These are phyloP conservation scores for Cyanidium caldarium DNA, from an alignment of 23 red algal species.

Conservation along the genomic window DNA sequence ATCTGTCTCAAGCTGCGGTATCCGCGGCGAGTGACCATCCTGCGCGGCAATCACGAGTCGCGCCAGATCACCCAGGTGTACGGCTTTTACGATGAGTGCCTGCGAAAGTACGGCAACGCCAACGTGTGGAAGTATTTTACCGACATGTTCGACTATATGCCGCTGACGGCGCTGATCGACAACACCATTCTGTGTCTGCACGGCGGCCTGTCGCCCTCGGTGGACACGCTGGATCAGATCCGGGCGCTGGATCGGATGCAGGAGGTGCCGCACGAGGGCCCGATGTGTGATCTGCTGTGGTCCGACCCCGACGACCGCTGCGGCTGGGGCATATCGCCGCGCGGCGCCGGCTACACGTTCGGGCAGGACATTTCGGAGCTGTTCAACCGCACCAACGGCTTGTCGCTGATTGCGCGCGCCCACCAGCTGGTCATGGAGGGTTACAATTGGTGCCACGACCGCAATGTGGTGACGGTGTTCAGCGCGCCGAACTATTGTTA, in stretches of 20 bases:
- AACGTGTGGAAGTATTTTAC: slow-evolving; percentile 99
- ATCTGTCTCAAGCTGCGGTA: slow-evolving; percentile 95
- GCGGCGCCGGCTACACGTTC: slow-evolving; percentile 96
- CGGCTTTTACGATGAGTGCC: slow-evolving; percentile 98
- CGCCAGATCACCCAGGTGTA: slow-evolving; percentile 98
- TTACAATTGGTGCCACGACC: slow-evolving; percentile 89
- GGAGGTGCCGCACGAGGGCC: slow-evolving; percentile 96
- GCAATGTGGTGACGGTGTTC: slow-evolving; percentile 88
- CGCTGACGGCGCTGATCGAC: slow-evolving; percentile 85
- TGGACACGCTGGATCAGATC: slow-evolving; percentile 95
- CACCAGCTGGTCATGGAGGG: slow-evolving; percentile 99
- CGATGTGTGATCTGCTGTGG: slow-evolving; percentile 98
- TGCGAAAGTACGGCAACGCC: slow-evolving; percentile 95
- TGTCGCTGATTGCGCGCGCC: slow-evolving; percentile 75
- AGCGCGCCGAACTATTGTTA: slow-evolving; percentile 96
- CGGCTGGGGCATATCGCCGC: slow-evolving; percentile 93
- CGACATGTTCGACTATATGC: slow-evolving; percentile 98
- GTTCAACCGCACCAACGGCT: slow-evolving; percentile 77
- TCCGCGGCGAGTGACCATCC: slow-evolving; percentile 89
- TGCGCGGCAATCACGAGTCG: slow-evolving; percentile 93
- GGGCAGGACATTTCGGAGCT: slow-evolving; percentile 97
- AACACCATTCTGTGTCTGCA: slow-evolving; percentile 93
- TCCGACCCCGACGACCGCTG: slow-evolving; percentile 97
- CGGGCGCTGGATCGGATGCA: slow-evolving; percentile 90
- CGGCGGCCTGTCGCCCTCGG: slow-evolving; percentile 86